These are phyloP conservation scores for Claviceps humidiphila DNA, from an alignment of 2,329 filamentous ascomycete species.

Conservation along the genomic window DNA sequence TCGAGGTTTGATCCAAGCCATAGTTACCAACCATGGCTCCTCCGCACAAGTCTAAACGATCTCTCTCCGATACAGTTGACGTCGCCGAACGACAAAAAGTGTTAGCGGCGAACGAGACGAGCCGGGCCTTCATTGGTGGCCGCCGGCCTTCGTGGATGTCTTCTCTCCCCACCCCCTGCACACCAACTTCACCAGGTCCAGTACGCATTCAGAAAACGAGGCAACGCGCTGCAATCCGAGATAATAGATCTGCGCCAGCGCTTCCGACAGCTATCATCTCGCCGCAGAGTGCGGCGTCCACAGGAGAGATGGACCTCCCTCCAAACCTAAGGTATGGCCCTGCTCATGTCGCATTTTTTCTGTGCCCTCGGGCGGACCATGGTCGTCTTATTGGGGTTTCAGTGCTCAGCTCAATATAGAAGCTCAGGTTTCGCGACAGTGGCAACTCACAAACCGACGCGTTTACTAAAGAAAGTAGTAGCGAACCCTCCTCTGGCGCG, in stretches of 20 bases:
- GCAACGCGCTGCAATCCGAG: background rate
- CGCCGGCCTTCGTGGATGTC: slow-evolving; percentile 3
- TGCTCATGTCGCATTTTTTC: background rate
- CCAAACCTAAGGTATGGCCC: background rate
- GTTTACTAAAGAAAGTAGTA: background rate
- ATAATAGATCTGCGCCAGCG: background rate
- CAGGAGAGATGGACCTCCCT: background rate
- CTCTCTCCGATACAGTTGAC: background rate
- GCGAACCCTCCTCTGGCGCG: background rate
- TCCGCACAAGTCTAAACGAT: background rate
- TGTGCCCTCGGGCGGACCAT: background rate
- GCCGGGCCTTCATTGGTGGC: slow-evolving; percentile 5
- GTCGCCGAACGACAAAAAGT: background rate
- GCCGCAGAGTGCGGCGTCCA: background rate
- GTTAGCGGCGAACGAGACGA: slow-evolving; percentile 4
- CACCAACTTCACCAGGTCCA: background rate
- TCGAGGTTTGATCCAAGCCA: background rate
- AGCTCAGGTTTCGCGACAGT: background rate
- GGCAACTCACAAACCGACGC: background rate
- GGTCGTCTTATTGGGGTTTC: background rate
- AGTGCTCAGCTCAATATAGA: background rate
- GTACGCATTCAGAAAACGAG: background rate
- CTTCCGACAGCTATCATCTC: background rate
- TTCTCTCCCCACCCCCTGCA: background rate
- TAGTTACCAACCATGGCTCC: background rate